A percentile compares a stretch with the other conserved stretches of the same genome.
phyloP scores from a whole-genome alignment of 768 basidiomycete genomes.

The Lactarius psammicola region DNA sequence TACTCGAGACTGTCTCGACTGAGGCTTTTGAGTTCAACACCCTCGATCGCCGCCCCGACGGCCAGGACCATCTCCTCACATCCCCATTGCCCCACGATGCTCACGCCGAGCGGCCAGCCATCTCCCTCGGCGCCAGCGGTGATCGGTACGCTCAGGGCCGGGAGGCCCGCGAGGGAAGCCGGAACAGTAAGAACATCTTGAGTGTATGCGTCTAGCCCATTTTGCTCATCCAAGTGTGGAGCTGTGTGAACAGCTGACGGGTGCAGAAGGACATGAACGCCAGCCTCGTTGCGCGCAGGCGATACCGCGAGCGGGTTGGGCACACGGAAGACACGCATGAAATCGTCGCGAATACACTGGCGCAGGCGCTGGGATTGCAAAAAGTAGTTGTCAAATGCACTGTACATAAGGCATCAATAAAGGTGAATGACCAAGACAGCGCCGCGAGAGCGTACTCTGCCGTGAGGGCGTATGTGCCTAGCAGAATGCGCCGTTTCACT shows the following conservation, averaged over 20 bases:
- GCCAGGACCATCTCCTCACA: conserved; percentile 57
- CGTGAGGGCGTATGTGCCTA: conserved; percentile 89
- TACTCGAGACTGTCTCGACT: not conserved
- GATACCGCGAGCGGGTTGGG: conserved; percentile 47
- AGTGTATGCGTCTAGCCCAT: conserved; percentile 59
- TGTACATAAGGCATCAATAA: conserved; percentile 35
- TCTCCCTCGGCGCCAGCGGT: conserved; percentile 40
- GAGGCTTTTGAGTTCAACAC: not conserved
- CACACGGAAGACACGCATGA: conserved; percentile 62
- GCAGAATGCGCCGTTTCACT: conserved; percentile 80
- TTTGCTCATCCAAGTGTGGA: conserved; percentile 47
- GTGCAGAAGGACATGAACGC: conserved; percentile 82
- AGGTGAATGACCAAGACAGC: not conserved
- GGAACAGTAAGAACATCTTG: conserved; percentile 94
- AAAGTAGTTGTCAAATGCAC: conserved; percentile 98
- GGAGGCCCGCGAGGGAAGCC: conserved; percentile 86
- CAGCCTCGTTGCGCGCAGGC: conserved; percentile 22
- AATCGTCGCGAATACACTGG: conserved; percentile 67
- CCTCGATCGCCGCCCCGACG: conserved; percentile 51
- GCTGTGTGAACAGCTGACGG: conserved; percentile 88
- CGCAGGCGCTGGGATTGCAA: conserved; percentile 88
- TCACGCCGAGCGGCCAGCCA: conserved; percentile 83
- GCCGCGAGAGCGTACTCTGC: conserved; percentile 65
- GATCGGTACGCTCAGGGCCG: conserved; percentile 71
- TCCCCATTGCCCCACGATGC: conserved; percentile 88